Evolutionary conservation across 495 filamentous ascomycete species (phyloP).

Genomic region (Podospora pseudocomata): DNA sequence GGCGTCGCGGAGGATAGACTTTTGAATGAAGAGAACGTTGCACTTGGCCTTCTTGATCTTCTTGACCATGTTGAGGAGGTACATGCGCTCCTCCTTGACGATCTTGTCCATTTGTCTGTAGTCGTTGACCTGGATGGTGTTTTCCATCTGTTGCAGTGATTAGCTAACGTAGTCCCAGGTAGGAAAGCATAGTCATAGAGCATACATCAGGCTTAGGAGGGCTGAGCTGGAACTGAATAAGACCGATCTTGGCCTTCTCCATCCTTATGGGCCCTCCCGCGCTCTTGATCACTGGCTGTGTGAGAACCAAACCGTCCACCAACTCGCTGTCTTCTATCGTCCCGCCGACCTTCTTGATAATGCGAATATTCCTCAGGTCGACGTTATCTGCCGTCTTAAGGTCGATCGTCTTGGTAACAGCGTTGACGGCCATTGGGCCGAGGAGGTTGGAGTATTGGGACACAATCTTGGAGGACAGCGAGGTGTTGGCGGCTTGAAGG

Average conservation of each 20-base stretch:
- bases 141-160: slow-evolving; percentile 76
- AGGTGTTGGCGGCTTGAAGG: slow-evolving; percentile 94
- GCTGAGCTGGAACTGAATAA: slow-evolving; percentile 98
- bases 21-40: slow-evolving; percentile 97
- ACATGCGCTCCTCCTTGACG: slow-evolving; percentile 96
- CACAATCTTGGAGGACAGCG: slow-evolving; percentile 97
- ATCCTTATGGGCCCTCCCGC: slow-evolving; percentile 87
- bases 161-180: not conserved
- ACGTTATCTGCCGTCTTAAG: slow-evolving; percentile 93
- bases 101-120: slow-evolving; percentile 99
- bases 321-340: slow-evolving; percentile 98
- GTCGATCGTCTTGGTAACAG: slow-evolving; percentile 91
- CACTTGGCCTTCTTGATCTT: slow-evolving; percentile 99
- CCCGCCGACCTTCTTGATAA: slow-evolving; percentile 96
- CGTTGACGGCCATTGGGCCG: slow-evolving; percentile 94
- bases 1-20: slow-evolving; percentile 94
- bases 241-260: slow-evolving; percentile 94
- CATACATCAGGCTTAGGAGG: slow-evolving; percentile 94
- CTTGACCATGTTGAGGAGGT: slow-evolving; percentile 97
- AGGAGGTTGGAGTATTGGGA: slow-evolving; percentile 90
- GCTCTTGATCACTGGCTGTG: slow-evolving; percentile 89
- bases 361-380: slow-evolving; percentile 90
- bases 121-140: slow-evolving; percentile 97
- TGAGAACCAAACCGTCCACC: slow-evolving; percentile 89
- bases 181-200: slow-evolving; percentile 12